Percentiles rank a stretch among this genome's conserved stretches.
These are phyloP conservation scores for Serendipita vermifera DNA, from an alignment of 768 basidiomycete genomes.

Conservation along the genomic window DNA sequence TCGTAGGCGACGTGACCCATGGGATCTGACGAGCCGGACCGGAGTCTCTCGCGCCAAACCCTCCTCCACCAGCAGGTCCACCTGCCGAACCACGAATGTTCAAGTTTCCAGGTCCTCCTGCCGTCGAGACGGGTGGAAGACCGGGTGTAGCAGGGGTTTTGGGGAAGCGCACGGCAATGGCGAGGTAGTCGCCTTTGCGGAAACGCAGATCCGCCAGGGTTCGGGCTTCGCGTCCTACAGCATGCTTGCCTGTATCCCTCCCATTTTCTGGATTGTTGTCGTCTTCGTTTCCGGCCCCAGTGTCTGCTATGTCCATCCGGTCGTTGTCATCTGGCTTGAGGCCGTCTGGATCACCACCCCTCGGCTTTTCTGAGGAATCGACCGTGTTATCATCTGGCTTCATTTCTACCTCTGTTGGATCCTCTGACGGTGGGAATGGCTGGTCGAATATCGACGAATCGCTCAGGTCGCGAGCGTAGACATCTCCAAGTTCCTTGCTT, in stretches of 20 bases:
- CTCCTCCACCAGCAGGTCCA: neutral
- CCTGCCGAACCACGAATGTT: neutral
- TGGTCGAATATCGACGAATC: neutral
- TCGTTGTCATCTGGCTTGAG: neutral
- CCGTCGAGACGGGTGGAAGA: neutral
- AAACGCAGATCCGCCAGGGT: neutral
- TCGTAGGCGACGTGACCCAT: neutral
- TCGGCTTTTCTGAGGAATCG: neutral
- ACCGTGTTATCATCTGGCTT: neutral
- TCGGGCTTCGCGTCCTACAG: too few relatives aligned
- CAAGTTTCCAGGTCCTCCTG: neutral
- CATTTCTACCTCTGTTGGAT: neutral
- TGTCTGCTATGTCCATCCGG: too few relatives aligned
- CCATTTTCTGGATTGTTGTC: neutral
- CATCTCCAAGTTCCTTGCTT: neutral
- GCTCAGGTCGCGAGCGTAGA: neutral
- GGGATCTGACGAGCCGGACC: neutral
- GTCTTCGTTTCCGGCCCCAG: neutral
- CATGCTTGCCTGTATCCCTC: too few relatives aligned
- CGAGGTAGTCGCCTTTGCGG: neutral
- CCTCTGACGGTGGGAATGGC: neutral
- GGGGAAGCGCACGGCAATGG: constrained; percentile 7
- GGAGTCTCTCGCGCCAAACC: neutral
- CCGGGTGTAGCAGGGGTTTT: neutral
- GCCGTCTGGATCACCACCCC: neutral